Conservation (phyloP, 2,329 filamentous ascomycete species). For the Fusarium brachygibbosum region DNA sequence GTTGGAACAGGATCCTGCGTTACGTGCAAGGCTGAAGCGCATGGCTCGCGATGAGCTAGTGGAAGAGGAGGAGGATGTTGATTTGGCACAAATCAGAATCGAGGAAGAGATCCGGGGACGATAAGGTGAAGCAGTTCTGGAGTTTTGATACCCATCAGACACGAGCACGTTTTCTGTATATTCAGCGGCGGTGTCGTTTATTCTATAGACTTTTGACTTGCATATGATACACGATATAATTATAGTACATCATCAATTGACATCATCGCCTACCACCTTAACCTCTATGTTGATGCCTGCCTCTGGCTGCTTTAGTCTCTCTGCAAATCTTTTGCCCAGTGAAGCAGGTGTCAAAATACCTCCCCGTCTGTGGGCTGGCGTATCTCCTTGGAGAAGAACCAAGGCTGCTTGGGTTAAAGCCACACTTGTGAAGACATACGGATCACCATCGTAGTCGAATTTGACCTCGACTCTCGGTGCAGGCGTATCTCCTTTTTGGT, state of each 20-base stretch:
- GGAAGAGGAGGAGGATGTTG: slow-evolving; percentile 45
- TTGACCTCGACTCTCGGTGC: slow-evolving; percentile 18
- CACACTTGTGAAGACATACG: slow-evolving; percentile 41
- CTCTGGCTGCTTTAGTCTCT: slow-evolving; percentile 24
- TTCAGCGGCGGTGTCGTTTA: slow-evolving; percentile 9
- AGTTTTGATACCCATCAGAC: slow-evolving; percentile 48
- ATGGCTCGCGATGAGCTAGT: slow-evolving; percentile 56
- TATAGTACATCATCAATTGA: slow-evolving; percentile 1
- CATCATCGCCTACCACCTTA: background rate
- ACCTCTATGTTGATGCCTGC: slow-evolving; percentile 30
- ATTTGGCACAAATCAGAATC: slow-evolving; percentile 33
- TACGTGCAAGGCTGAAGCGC: slow-evolving; percentile 58
- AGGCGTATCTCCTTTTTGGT: background rate
- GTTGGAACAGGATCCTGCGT: slow-evolving; percentile 64
- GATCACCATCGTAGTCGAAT: slow-evolving; percentile 34
- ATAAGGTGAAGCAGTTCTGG: slow-evolving; percentile 28
- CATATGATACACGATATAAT: slow-evolving; percentile 22
- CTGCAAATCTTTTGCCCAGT: slow-evolving; percentile 30
- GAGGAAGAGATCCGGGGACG: slow-evolving; percentile 35
- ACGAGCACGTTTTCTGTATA: slow-evolving; percentile 21
- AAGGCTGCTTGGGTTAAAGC: slow-evolving; percentile 38
- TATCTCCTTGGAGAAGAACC: slow-evolving; percentile 30
- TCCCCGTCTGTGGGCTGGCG: slow-evolving; percentile 25
- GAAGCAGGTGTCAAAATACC: slow-evolving; percentile 41
- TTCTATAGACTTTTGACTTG: slow-evolving; percentile 18